Evolutionary conservation across 495 filamentous ascomycete species (phyloP).

Genomic region (Hypomontagnella monticulosa): DNA sequence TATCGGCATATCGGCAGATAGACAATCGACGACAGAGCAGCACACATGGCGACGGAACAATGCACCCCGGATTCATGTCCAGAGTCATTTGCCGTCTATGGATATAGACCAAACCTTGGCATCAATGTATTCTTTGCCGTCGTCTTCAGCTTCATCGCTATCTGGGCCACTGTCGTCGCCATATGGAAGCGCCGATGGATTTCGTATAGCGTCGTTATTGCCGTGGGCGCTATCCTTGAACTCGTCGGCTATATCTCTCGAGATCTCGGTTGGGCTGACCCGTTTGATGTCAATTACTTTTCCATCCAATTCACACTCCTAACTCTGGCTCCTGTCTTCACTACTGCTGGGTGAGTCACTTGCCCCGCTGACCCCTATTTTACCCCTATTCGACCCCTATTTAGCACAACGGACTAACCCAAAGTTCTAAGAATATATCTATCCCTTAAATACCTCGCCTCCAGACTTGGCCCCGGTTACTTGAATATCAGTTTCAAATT

Average conservation of each 20-base stretch:
- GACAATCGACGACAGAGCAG: neutral
- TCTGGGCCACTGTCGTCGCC: neutral
- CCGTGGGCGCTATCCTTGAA: neutral
- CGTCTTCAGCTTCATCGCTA: neutral
- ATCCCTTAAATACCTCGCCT: neutral
- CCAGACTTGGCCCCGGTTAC: neutral
- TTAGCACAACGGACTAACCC: neutral
- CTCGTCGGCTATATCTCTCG: constrained; percentile 2
- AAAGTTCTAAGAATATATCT: neutral
- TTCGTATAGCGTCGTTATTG: neutral
- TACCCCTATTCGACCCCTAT: neutral
- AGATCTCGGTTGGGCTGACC: neutral
- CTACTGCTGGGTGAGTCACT: neutral
- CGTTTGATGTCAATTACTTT: neutral
- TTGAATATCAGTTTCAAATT: neutral
- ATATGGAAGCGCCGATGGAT: constrained; percentile 3
- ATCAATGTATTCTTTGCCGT: neutral
- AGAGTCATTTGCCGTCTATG: neutral
- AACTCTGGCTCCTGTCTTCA: constrained; percentile 3
- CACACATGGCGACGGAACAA: neutral
- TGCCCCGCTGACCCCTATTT: no score
- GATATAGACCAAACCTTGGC: constrained; percentile 1
- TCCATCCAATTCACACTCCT: constrained; percentile 5
- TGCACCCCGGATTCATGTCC: neutral
- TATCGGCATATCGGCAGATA: neutral